Base-by-base conservation (phyloP, 2,329 filamentous ascomycete genomes). In the Metarhizium anisopliae region DNA sequence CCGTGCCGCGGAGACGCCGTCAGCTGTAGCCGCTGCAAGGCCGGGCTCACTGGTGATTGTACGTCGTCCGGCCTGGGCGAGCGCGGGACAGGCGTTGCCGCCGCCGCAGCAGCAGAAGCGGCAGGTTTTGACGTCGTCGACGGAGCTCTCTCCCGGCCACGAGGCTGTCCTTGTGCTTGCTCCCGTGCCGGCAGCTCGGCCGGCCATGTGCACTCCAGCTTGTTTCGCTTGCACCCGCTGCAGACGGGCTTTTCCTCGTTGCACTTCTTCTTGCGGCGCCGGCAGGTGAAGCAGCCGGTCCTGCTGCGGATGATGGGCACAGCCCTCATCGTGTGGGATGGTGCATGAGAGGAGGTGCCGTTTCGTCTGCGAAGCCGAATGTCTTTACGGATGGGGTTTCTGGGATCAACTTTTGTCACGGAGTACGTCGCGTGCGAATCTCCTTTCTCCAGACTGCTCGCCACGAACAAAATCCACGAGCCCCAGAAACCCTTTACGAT, bases 241-340 rank as follows among this genome's bases (percentile, higher is more conserved):
- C 79, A 82, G 18, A 74, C 65, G 6, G 79, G 78, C 56, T 76
- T 72, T 59, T 74, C 72, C 66, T 81, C 78, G 60, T 80, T 77
- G 63, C 78, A 82, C 60, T 77, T 74, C 60, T 80, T 79, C 66
- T 81, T 81, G 58, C 77, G 72, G 42, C 77, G 75, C 59, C 76
- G 73, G 66, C 75, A 78, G 32, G 74, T 77, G 64, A 77, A 68
- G 66, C 75, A 78, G 56, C 74, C 74, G 16, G 72, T 70, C 60
- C 71, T 62, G 59, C 64, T 67, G 57, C 69, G 63, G 55, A 71
- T 69, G 58, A 71, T 69, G 57, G 68, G 68, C 60, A 66, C 66
- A 47, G 64, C 63, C 54, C 66, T 62, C 64, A 68, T 67, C 52
- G 29, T 43, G 40, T 0, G 40, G 3, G 40, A 43, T 6, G 40